Conservation (phyloP, 1,139 yeast genomes). For the Candida tetrigidarum region DNA sequence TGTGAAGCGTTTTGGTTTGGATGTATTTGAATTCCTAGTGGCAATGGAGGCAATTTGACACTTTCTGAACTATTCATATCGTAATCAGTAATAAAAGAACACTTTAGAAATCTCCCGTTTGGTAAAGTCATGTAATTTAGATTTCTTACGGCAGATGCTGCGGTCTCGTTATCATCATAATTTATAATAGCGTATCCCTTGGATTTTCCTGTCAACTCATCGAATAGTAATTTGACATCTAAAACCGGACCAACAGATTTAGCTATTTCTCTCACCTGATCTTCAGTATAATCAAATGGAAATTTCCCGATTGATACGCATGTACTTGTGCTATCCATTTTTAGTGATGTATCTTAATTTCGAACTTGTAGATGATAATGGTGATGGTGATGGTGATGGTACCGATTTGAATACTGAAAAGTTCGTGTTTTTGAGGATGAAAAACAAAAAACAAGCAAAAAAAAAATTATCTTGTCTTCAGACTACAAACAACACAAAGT, state of each 20-base stretch:
- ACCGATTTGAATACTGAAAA: too few relatives aligned
- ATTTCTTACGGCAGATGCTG: constrained; percentile 90
- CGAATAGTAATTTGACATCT: constrained; percentile 77
- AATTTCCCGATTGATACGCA: constrained; percentile 42
- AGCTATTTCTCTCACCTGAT: constrained; percentile 81
- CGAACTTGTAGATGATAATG: too few relatives aligned
- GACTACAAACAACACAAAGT: background rate
- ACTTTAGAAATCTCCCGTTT: constrained; percentile 62
- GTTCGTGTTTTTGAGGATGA: background rate
- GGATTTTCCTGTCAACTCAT: constrained; percentile 87
- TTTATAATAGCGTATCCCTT: constrained; percentile 91
- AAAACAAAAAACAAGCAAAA: background rate
- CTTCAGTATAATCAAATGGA: constrained; percentile 70
- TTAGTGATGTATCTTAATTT: too few relatives aligned
- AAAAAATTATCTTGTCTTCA: background rate
- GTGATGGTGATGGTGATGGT: too few relatives aligned
- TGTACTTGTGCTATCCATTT: constrained; percentile 25
- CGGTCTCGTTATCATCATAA: constrained; percentile 76
- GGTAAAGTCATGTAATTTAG: constrained; percentile 82
- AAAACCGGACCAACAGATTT: constrained; percentile 86
- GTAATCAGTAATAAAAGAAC: constrained; percentile 65
- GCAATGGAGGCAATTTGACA: constrained; percentile 46
- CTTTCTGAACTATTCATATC: constrained; percentile 22
- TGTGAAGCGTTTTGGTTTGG: constrained; percentile 60
- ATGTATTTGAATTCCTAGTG: constrained; percentile 55